These are phyloP conservation scores for Umbilicus rupestris DNA, from an alignment of 164 flowering plant genomes.

Conservation along the genomic window DNA sequence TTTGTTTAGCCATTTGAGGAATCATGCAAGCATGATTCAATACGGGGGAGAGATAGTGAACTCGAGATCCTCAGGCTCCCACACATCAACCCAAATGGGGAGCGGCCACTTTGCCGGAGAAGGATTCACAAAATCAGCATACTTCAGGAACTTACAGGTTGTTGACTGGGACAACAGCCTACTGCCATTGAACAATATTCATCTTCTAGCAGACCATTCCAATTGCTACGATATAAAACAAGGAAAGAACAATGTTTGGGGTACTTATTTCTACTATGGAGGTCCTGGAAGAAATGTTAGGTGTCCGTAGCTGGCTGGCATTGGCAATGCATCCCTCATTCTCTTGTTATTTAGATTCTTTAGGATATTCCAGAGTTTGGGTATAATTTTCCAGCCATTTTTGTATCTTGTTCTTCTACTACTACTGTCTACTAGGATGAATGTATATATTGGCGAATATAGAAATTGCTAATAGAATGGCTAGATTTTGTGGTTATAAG, in stretches of 20 bases:
- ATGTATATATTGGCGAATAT: conserved; percentile 2
- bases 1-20: conserved; percentile 24
- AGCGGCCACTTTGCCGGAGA: conserved; percentile 17
- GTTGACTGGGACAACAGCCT: conserved; percentile 13
- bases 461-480: not conserved
- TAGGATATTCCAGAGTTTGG: not conserved
- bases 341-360: not conserved
- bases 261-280: conserved; percentile 16
- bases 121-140: conserved; percentile 13
- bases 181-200: not conserved
- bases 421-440: not conserved
- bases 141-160: conserved; percentile 12
- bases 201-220: conserved; percentile 3
- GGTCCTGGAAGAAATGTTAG: conserved; percentile 18
- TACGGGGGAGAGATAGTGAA: conserved; percentile 39
- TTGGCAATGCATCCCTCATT: not conserved
- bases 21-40: conserved; percentile 28
- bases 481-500: not conserved
- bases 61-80: conserved; percentile 15
- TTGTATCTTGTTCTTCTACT: not conserved
- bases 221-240: conserved; percentile 12
- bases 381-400: not conserved
- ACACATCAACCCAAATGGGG: conserved; percentile 26
- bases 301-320: conserved; percentile 5
- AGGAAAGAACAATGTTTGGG: conserved; percentile 9